These are phyloP conservation scores for Fraxinus sp. DNA, from an alignment of 305 asterid species.

Conservation along the genomic window DNA sequence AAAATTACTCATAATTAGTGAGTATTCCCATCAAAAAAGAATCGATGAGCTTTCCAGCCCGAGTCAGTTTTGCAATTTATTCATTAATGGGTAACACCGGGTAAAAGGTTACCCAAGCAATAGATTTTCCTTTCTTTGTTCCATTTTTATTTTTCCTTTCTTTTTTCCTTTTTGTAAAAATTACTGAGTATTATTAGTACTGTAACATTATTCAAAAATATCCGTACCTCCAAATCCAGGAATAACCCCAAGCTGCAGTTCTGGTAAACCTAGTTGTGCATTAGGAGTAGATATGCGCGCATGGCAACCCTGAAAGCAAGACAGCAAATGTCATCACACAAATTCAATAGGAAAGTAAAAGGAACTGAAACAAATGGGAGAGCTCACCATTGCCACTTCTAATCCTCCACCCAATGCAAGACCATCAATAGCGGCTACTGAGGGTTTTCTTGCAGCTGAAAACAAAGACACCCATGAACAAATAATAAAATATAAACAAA, in stretches of 20 bases:
- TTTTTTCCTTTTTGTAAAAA: neutral
- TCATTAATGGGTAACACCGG: neutral
- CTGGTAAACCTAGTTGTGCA: conserved; percentile 95
- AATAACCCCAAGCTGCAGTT: conserved; percentile 89
- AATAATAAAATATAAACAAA: neutral
- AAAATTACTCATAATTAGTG: neutral
- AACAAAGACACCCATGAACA: conserved; percentile 17
- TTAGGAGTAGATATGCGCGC: conserved; percentile 83
- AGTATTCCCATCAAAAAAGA: neutral
- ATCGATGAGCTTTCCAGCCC: neutral
- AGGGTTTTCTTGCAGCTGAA: conserved; percentile 85
- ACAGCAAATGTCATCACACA: conserved; percentile 25
- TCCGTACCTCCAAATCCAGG: conserved; percentile 95
- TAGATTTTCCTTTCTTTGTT: neutral
- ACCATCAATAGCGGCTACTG: conserved; percentile 98
- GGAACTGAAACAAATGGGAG: conserved; percentile 21
- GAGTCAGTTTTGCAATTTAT: neutral
- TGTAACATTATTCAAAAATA: neutral
- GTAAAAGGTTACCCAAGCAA: neutral
- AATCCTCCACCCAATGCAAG: conserved; percentile 98
- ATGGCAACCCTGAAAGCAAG: conserved; percentile 80
- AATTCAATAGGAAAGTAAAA: neutral
- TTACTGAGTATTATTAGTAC: neutral
- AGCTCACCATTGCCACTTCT: conserved; percentile 90
- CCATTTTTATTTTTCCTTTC: neutral